A percentile compares a stretch with the other conserved stretches of the same genome.
These are phyloP conservation scores for Nannizziopsis barbatae DNA, from an alignment of 2,329 filamentous ascomycete genomes.

Conservation along the genomic window DNA sequence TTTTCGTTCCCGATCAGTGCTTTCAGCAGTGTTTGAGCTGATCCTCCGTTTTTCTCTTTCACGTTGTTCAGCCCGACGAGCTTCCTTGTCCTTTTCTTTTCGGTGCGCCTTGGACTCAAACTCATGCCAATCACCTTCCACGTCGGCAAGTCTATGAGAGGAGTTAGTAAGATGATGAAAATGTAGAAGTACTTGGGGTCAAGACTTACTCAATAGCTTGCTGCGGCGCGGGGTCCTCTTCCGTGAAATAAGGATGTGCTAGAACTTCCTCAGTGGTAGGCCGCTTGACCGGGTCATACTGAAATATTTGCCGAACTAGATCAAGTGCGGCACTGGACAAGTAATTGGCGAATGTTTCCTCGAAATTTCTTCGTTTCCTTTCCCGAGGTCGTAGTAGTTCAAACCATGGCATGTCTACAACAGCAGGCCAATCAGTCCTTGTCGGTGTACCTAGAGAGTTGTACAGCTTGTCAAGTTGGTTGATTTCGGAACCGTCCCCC, in stretches of 20 bases:
- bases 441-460: slow-evolving; percentile 80
- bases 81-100: slow-evolving; percentile 65
- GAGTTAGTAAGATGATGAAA: slow-evolving; percentile 5
- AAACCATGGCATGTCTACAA: slow-evolving; percentile 95
- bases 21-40: slow-evolving; percentile 22
- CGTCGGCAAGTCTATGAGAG: slow-evolving; percentile 52
- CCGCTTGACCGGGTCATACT: slow-evolving; percentile 73
- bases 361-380: slow-evolving; percentile 62
- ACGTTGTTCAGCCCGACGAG: slow-evolving; percentile 37
- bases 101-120: slow-evolving; percentile 92
- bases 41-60: slow-evolving; percentile 42
- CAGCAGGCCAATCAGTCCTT: slow-evolving; percentile 70
- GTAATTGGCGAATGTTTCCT: slow-evolving; percentile 66
- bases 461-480: slow-evolving; percentile 95
- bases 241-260: slow-evolving; percentile 75
- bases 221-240: slow-evolving; percentile 63
- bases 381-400: slow-evolving; percentile 73
- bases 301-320: slow-evolving; percentile 71
- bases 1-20: slow-evolving; percentile 33
- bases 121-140: slow-evolving; percentile 96
- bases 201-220: slow-evolving; percentile 70
- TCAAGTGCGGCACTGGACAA: slow-evolving; percentile 74
- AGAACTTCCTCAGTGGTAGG: slow-evolving; percentile 77
- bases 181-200: slow-evolving; percentile 6
- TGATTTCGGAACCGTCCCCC: slow-evolving; percentile 89